Base-by-base conservation (phyloP, 495 filamentous ascomycete species). In the Wilcoxina mikolae region DNA sequence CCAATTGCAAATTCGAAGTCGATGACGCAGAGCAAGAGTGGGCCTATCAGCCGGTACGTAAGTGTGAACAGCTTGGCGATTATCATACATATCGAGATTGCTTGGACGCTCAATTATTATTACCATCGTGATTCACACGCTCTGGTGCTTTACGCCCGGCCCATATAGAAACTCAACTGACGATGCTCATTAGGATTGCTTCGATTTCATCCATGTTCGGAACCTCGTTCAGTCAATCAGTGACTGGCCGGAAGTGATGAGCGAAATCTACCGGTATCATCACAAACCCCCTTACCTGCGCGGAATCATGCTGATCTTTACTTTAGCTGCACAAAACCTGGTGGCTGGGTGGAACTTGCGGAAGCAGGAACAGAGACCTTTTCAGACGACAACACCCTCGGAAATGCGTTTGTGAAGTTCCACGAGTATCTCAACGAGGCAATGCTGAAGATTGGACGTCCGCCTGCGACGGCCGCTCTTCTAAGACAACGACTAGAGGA, bases 151-250 rank as follows among this genome's bases (percentile, higher is more conserved):
- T n/a, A n/a, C n/a, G n/a, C n/a, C n/a, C n/a, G n/a, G n/a, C n/a
- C n/a, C n/a, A n/a, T n/a, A n/a, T n/a, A n/a, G n/a, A n/a, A n/a
- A n/a, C n/a, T 9, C 41, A 9, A 17, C 41, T 44, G 7, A 9
- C 18, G 20, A 44, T 44, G 15, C 15, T 7, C 15, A 5, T 49
- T 28, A 49, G 58, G 50, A 65, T 15, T 59, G 57, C 24, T 72
- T 83, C 56, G 79, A 83, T 67, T 79, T 76, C 51, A 71, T 84
- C 51, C 79, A 84, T 61, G 69, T 75, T 33, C 74, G 80, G 9
- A 67, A 68, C 26, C 59, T 82, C 12, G 72, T 73, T 28, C 78
- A 75, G 25, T 71, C 68, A n/a, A 72, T 82, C 35, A 28, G n/a
- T n/a, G 18, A 29, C 25, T 49, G 46, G 20, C 20, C 46, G 46